Evolutionary conservation across 2,329 filamentous ascomycete genomes (phyloP).

Genomic region (Pestalotiopsis sp.): DNA sequence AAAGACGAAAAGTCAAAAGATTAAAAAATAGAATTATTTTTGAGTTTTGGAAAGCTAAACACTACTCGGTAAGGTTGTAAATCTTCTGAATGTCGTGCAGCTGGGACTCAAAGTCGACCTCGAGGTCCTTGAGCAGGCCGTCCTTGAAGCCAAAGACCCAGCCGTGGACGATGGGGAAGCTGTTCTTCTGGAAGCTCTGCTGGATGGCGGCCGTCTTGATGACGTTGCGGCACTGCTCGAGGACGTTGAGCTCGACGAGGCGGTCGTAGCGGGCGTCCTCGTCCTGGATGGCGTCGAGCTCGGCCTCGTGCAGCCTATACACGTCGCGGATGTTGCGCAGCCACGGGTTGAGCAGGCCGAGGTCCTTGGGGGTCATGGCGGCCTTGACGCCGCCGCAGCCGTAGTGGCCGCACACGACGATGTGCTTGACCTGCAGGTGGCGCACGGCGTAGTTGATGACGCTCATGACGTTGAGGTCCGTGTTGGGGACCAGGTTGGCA

Average conservation of each 20-base stretch:
- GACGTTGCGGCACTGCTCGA: slow-evolving; percentile 76
- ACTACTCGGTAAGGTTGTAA: slow-evolving; percentile 51
- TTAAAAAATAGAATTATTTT: neutral
- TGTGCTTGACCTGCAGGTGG: slow-evolving; percentile 80
- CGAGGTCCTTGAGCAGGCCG: slow-evolving; percentile 66
- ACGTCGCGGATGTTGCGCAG: slow-evolving; percentile 75
- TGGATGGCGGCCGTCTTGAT: slow-evolving; percentile 82
- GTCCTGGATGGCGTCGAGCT: slow-evolving; percentile 67
- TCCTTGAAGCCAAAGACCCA: slow-evolving; percentile 75
- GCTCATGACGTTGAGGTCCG: slow-evolving; percentile 77
- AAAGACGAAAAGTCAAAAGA: neutral
- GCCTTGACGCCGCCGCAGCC: slow-evolving; percentile 78
- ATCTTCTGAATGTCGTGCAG: slow-evolving; percentile 65
- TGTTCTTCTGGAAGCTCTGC: slow-evolving; percentile 65
- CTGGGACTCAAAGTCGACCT: slow-evolving; percentile 63
- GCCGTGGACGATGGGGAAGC: slow-evolving; percentile 72
- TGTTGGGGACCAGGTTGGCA: slow-evolving; percentile 81
- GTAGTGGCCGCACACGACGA: slow-evolving; percentile 79
- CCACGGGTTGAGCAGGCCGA: slow-evolving; percentile 75
- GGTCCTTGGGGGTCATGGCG: slow-evolving; percentile 71
- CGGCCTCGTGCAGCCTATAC: slow-evolving; percentile 70
- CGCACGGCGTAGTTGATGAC: slow-evolving; percentile 88
- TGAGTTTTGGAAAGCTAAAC: too few relatives aligned
- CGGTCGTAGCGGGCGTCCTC: slow-evolving; percentile 65
- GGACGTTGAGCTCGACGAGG: slow-evolving; percentile 83